Percentiles rank a stretch among this genome's conserved stretches.
These are phyloP conservation scores for Aquanectria penicillioides DNA, from an alignment of 2,329 filamentous ascomycete species.

Conservation along the genomic window DNA sequence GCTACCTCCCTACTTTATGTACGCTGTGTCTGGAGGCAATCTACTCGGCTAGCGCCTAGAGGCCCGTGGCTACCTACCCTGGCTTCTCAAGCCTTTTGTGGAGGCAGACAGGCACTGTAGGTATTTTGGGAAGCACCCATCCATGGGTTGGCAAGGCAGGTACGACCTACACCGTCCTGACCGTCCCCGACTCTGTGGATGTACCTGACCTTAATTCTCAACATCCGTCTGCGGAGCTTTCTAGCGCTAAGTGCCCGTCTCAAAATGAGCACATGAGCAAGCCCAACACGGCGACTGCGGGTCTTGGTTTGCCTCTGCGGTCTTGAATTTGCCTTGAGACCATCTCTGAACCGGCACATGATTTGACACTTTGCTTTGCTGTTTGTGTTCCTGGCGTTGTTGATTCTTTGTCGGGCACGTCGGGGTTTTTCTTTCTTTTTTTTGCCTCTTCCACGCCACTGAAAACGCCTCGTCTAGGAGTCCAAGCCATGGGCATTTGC, in stretches of 20 bases:
- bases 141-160: conserved; percentile 7
- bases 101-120: conserved; percentile 3
- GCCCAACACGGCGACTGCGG: conserved; percentile 53
- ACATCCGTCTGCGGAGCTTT: conserved; percentile 50
- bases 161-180: conserved; percentile 13
- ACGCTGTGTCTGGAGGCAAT: too few relatives aligned
- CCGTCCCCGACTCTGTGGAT: conserved; percentile 19
- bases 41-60: too few relatives aligned
- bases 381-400: background rate
- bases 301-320: conserved; percentile 36
- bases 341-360: conserved; percentile 4
- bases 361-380: background rate
- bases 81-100: conserved; percentile 13
- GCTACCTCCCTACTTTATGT: conserved; percentile 12
- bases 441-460: conserved; percentile 9
- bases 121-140: conserved; percentile 19
- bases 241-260: conserved; percentile 54
- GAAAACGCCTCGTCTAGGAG: background rate
- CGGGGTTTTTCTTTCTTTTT: background rate
- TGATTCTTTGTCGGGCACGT: background rate
- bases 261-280: conserved; percentile 60
- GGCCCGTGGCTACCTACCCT: background rate
- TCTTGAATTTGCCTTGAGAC: conserved; percentile 26
- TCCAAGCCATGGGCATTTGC: background rate
- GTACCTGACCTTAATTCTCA: conserved; percentile 33